Percentiles rank a stretch among this genome's conserved stretches.
phyloP scores from a whole-genome alignment of 345 rosid genomes.

The Eutrema heterophyllum region DNA sequence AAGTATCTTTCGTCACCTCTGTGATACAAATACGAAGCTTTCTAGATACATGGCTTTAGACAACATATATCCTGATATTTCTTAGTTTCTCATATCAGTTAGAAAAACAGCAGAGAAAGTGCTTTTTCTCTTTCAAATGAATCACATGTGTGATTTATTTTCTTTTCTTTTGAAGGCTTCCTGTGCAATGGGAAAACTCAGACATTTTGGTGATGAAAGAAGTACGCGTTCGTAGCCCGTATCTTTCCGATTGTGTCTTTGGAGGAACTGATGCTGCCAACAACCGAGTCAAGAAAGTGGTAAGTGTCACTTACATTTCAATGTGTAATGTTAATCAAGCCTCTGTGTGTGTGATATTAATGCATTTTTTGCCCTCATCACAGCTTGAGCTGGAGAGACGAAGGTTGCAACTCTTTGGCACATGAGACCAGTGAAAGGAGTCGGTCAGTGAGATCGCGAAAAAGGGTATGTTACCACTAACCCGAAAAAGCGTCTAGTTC shows the following conservation, averaged over 20 bases:
- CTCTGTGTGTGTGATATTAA: neutral
- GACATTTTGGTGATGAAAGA: slow-evolving; percentile 86
- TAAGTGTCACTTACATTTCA: slow-evolving; percentile 30
- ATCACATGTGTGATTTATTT: neutral
- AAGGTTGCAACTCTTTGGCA: slow-evolving; percentile 32
- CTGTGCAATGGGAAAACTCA: slow-evolving; percentile 96
- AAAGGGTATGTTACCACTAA: slow-evolving; percentile 17
- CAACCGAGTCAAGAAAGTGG: slow-evolving; percentile 98
- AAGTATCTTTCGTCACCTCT: neutral
- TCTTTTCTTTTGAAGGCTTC: slow-evolving; percentile 55
- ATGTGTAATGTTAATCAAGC: neutral
- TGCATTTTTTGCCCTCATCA: neutral
- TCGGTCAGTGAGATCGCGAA: slow-evolving; percentile 17
- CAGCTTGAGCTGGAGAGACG: slow-evolving; percentile 35
- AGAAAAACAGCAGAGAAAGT: neutral
- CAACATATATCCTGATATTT: neutral
- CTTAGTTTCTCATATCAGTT: neutral
- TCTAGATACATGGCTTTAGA: neutral
- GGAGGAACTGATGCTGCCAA: slow-evolving; percentile 98
- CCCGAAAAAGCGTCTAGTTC: slow-evolving; percentile 3
- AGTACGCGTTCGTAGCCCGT: slow-evolving; percentile 89
- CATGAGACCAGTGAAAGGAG: slow-evolving; percentile 14
- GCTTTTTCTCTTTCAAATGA: neutral
- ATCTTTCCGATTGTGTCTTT: slow-evolving; percentile 72
- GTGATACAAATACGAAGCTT: neutral